A percentile compares a stretch with the other conserved stretches of the same genome.
These are phyloP conservation scores for Lanmaoa pseudosensibilis DNA, from an alignment of 768 basidiomycete species.

Conservation along the genomic window DNA sequence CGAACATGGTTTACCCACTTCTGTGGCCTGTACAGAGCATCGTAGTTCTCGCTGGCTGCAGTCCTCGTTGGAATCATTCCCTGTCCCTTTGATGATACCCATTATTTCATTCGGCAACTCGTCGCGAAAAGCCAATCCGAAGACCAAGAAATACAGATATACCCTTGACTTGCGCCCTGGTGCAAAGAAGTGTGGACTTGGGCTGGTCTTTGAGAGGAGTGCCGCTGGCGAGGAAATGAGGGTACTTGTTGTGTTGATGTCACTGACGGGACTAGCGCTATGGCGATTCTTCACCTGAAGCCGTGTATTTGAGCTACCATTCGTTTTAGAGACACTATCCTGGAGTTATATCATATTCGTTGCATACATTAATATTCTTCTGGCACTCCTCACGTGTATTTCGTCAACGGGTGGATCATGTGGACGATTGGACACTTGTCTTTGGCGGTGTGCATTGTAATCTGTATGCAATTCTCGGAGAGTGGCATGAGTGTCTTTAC, in stretches of 20 bases:
- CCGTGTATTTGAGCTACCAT: background rate
- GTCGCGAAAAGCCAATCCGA: conserved; percentile 33
- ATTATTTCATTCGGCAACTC: conserved; percentile 1
- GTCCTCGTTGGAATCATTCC: conserved; percentile 28
- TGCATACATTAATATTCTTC: background rate
- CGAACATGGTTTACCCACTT: conserved; percentile 61
- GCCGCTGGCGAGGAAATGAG: conserved; percentile 67
- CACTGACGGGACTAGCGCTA: conserved; percentile 30
- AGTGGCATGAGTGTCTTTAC: no score
- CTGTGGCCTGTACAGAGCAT: conserved; percentile 52
- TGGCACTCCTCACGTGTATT: background rate
- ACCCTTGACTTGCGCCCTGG: conserved; percentile 33
- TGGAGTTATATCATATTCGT: background rate
- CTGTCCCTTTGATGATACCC: conserved; percentile 31
- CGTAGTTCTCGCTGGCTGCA: conserved; percentile 27
- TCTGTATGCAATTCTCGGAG: no score
- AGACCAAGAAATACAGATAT: conserved; percentile 26
- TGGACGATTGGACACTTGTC: background rate
- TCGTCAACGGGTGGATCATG: background rate
- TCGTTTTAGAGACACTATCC: background rate
- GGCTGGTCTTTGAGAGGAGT: conserved; percentile 55
- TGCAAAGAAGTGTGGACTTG: conserved; percentile 40
- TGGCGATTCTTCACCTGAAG: conserved; percentile 34
- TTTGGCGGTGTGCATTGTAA: no score
- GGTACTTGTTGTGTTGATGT: conserved; percentile 25